Conservation (phyloP, 2,329 filamentous ascomycete species). For the Penicillium psychrosexuale region DNA sequence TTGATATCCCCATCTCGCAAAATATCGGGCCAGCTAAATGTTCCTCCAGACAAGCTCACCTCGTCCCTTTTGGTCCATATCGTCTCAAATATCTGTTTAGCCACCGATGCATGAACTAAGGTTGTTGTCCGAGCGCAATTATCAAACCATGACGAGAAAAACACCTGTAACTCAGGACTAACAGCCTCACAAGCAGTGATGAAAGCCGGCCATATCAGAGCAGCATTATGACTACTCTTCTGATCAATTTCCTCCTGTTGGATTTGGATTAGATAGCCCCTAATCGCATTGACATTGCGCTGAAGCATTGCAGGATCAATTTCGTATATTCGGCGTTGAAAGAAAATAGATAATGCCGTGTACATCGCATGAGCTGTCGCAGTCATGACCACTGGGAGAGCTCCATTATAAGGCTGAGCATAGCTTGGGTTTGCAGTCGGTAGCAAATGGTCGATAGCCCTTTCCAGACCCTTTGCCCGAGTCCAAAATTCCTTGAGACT, state of each 20-base stretch:
- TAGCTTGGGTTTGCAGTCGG: neutral
- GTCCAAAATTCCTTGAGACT: conserved; percentile 15
- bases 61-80: conserved; percentile 13
- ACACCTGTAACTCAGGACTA: conserved; percentile 4
- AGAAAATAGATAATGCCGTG: conserved; percentile 15
- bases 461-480: conserved; percentile 17
- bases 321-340: conserved; percentile 19
- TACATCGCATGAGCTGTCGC: conserved; percentile 15
- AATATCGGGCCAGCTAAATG: conserved; percentile 16
- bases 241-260: conserved; percentile 1
- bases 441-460: conserved; percentile 10
- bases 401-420: neutral
- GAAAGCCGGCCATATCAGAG: conserved; percentile 21
- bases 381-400: neutral
- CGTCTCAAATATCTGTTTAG: conserved; percentile 13
- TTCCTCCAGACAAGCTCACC: neutral
- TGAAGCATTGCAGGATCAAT: conserved; percentile 13
- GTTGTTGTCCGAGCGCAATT: conserved; percentile 9
- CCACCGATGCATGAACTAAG: conserved; percentile 11
- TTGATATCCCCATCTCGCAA: conserved; percentile 14
- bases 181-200: conserved; percentile 22
- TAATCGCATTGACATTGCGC: conserved; percentile 8
- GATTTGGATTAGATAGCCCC: neutral
- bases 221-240: conserved; percentile 6
- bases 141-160: conserved; percentile 18